These are phyloP conservation scores for Flaveria floridana DNA, from an alignment of 140 eudicot species.

Conservation along the genomic window DNA sequence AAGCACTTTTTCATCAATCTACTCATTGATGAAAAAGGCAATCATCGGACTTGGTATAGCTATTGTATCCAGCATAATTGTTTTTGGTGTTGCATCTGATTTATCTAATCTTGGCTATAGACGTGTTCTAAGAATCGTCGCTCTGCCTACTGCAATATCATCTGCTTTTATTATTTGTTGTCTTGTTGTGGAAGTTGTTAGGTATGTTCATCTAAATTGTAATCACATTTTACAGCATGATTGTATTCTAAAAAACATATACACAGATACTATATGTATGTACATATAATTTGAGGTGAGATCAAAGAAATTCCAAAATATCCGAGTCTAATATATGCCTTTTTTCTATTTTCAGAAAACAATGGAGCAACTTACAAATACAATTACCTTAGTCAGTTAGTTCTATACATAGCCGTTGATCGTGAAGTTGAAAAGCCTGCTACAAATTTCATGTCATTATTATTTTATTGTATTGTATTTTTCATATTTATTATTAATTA, in stretches of 20 bases:
- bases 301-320: not conserved
- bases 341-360: not conserved
- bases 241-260: no score
- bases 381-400: not conserved
- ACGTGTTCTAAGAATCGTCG: not conserved
- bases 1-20: not conserved
- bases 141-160: not conserved
- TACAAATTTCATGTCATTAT: not conserved
- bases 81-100: not conserved
- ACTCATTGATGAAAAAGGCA: slow-evolving; percentile 12
- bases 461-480: not conserved
- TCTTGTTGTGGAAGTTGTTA: not conserved
- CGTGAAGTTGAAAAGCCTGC: not conserved
- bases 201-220: slow-evolving; percentile 5
- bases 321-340: not conserved
- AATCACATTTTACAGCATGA: not conserved
- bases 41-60: slow-evolving; percentile 11
- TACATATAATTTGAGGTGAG: not conserved
- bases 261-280: not conserved
- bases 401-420: not conserved
- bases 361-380: not conserved
- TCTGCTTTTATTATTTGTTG: not conserved
- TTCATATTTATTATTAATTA: not conserved
- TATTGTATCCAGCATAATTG: not conserved
- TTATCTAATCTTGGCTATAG: not conserved